A percentile compares a stretch with the other conserved stretches of the same genome.
Conservation (phyloP, 352 stramenopile genomes). For the Globisporangium lucens region DNA sequence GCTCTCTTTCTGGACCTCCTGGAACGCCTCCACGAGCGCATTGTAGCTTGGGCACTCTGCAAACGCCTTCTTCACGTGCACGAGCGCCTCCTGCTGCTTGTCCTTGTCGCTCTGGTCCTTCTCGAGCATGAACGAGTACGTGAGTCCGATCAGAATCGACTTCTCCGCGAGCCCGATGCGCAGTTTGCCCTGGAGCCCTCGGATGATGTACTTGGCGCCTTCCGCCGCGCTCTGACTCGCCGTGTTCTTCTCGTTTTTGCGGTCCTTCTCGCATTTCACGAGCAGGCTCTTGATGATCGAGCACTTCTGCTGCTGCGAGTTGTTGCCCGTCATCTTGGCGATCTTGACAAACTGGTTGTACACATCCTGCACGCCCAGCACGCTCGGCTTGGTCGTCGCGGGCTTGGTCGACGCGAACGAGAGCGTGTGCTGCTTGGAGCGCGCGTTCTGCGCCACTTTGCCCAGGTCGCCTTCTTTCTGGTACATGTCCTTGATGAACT, state of each 20-base stretch:
- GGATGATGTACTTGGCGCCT: conserved; percentile 97
- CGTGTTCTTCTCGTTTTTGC: conserved; percentile 46
- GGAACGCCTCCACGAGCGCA: conserved; percentile 90
- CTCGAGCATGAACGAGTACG: conserved; percentile 93
- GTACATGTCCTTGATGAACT: conserved; percentile 96
- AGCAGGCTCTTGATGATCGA: conserved; percentile 97
- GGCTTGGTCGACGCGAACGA: conserved; percentile 46
- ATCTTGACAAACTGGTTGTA: conserved; percentile 93
- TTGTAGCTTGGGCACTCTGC: conserved; percentile 97
- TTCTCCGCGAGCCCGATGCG: conserved; percentile 97
- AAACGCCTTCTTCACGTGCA: conserved; percentile 97
- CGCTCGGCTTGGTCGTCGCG: conserved; percentile 74
- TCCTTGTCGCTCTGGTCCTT: conserved; percentile 79
- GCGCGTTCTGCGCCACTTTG: conserved; percentile 92
- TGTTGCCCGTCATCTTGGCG: conserved; percentile 92
- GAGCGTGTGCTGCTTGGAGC: conserved; percentile 93
- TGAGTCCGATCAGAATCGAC: conserved; percentile 96
- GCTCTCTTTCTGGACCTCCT: conserved; percentile 43
- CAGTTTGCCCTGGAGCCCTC: conserved; percentile 97
- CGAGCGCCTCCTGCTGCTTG: conserved; percentile 87
- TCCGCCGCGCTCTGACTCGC: conserved; percentile 42
- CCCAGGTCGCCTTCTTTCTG: conserved; percentile 97
- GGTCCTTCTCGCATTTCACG: conserved; percentile 88
- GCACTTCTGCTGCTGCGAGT: conserved; percentile 97
- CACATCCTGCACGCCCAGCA: conserved; percentile 86